These are phyloP conservation scores for Penicillium salamii DNA, from an alignment of 495 filamentous ascomycete species.

Conservation along the genomic window DNA sequence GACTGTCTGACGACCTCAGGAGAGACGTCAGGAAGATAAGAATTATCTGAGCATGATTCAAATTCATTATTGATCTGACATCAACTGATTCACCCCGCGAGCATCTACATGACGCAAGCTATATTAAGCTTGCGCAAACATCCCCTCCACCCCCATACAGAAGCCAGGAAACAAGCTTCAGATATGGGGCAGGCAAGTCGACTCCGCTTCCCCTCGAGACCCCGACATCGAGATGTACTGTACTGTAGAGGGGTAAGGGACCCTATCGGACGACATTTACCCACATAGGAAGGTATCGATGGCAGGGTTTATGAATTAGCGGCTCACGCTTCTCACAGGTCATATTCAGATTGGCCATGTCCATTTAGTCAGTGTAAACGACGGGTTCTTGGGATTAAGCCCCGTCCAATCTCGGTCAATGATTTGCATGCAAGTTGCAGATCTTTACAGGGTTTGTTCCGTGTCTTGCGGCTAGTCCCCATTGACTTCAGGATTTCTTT, in stretches of 20 bases:
- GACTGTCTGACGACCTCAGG: too few species aligned
- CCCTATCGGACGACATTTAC: constrained; percentile 5
- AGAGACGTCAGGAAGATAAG: too few species aligned
- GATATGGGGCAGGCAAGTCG: too few species aligned
- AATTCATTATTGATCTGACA: too few species aligned
- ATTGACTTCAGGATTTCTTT: constrained; percentile 7
- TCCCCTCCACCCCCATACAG: too few species aligned
- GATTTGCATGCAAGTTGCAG: constrained; percentile 18
- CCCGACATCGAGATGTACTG: too few species aligned
- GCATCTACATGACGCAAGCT: too few species aligned
- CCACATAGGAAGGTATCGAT: not conserved
- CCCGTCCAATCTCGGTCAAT: constrained; percentile 18
- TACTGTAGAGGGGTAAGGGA: not conserved
- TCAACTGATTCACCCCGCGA: too few species aligned
- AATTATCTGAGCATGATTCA: too few species aligned
- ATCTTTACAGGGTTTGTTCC: constrained; percentile 23
- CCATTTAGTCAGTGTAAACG: not conserved
- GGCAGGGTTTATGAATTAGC: not conserved
- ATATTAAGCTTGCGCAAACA: too few species aligned
- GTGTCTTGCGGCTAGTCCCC: constrained; percentile 9
- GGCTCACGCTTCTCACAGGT: not conserved
- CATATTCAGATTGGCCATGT: not conserved
- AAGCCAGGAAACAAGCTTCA: too few species aligned
- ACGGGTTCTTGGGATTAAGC: not conserved
- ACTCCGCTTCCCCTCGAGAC: not conserved